Evolutionary conservation across 1,284 basidiomycete genomes (phyloP).

Genomic region (Ustilago trichophora): DNA sequence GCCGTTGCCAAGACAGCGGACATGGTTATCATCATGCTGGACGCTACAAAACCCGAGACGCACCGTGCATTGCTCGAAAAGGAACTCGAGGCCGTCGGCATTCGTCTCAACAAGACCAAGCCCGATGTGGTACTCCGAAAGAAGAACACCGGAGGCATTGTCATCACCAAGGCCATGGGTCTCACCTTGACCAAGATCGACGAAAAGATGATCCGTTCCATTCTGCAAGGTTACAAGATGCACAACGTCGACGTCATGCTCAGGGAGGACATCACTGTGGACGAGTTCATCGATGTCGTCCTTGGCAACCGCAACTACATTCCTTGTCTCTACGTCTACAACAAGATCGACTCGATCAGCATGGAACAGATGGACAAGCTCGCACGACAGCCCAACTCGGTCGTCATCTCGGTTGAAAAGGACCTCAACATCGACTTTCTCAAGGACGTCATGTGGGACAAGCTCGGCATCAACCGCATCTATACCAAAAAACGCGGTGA

Average conservation of each 20-base stretch:
- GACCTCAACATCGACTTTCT: slow-evolving; percentile 90
- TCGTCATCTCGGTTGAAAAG: slow-evolving; percentile 94
- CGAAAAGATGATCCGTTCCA: slow-evolving; percentile 90
- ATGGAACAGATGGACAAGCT: slow-evolving; percentile 80
- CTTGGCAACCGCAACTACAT: slow-evolving; percentile 90
- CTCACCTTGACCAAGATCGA: slow-evolving; percentile 94
- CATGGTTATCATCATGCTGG: slow-evolving; percentile 87
- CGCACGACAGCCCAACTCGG: slow-evolving; percentile 83
- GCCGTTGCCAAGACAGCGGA: slow-evolving; percentile 85
- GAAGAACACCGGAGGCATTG: slow-evolving; percentile 82
- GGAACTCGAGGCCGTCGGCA: slow-evolving; percentile 95
- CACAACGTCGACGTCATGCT: slow-evolving; percentile 63
- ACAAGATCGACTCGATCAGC: slow-evolving; percentile 69
- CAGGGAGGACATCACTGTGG: slow-evolving; percentile 76
- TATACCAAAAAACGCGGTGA: slow-evolving; percentile 97
- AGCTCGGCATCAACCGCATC: slow-evolving; percentile 69
- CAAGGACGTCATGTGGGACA: slow-evolving; percentile 83
- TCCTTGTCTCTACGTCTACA: slow-evolving; percentile 90
- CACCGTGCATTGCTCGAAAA: slow-evolving; percentile 87
- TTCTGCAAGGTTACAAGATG: slow-evolving; percentile 72
- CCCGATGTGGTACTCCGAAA: slow-evolving; percentile 71
- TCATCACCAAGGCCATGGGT: slow-evolving; percentile 70
- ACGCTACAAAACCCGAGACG: slow-evolving; percentile 94
- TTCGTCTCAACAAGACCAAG: slow-evolving; percentile 85
- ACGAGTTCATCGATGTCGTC: slow-evolving; percentile 96